Percentiles rank a stretch among this genome's conserved stretches.
These are phyloP conservation scores for Stentor roeselii DNA, from an alignment of 73 alveolate species.

Conservation along the genomic window DNA sequence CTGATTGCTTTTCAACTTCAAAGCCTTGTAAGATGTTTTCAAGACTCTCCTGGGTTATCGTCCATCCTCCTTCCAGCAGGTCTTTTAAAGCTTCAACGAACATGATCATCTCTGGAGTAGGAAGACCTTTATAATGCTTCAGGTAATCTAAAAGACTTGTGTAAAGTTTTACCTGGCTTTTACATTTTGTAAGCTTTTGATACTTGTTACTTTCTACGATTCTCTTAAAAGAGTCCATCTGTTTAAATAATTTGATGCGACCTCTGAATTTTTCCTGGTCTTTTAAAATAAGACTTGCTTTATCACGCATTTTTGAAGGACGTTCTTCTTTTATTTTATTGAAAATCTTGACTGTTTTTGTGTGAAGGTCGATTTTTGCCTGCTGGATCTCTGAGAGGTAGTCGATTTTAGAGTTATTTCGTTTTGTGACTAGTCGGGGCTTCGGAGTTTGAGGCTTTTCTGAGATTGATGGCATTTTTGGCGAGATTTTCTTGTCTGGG, in stretches of 20 bases:
- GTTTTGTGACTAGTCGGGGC: no score
- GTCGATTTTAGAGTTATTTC: neutral
- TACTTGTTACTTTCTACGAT: neutral
- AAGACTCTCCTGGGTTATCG: neutral
- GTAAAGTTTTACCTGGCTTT: neutral
- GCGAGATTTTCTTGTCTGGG: neutral
- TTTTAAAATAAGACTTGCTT: neutral
- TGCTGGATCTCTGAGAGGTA: neutral
- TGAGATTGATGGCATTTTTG: neutral
- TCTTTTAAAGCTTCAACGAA: constrained; percentile 17
- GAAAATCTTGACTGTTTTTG: neutral
- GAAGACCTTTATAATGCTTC: neutral
- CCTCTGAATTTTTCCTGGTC: neutral
- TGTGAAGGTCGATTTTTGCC: neutral
- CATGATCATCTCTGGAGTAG: neutral
- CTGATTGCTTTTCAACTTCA: neutral
- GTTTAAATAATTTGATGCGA: neutral
- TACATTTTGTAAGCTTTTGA: neutral
- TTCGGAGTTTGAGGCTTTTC: no score
- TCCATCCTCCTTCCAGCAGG: neutral
- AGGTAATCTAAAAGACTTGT: neutral
- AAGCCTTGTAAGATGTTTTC: neutral
- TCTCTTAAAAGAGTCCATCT: neutral
- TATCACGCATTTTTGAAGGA: neutral
- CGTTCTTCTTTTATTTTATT: constrained; percentile 6